Conservation (phyloP, 2,329 filamentous ascomycete genomes). For the Ascochyta clinopodiicola region DNA sequence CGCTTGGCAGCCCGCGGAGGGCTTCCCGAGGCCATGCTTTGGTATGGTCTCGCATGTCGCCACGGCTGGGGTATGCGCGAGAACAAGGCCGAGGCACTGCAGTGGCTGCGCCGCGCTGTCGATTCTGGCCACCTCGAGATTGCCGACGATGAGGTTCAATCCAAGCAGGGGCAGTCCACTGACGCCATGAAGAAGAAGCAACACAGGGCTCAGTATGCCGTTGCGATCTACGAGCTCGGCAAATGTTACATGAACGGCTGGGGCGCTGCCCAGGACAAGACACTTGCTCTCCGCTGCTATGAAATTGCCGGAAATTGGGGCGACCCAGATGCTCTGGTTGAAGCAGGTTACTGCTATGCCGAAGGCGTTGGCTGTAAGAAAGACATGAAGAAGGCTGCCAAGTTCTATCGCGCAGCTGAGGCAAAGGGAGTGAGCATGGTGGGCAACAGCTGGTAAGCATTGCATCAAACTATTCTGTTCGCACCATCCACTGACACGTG, state of each 20-base stretch:
- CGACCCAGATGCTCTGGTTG: constrained; percentile 89
- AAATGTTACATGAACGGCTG: constrained; percentile 98
- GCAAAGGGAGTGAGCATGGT: constrained; percentile 96
- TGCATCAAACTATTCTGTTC: neutral
- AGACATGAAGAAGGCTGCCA: constrained; percentile 91
- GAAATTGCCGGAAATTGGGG: constrained; percentile 97
- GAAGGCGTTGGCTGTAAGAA: constrained; percentile 95
- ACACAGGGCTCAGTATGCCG: constrained; percentile 88
- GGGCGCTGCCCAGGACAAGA: constrained; percentile 93
- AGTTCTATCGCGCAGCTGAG: constrained; percentile 88
- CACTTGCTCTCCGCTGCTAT: constrained; percentile 87
- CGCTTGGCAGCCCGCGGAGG: constrained; percentile 85
- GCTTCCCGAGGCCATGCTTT: constrained; percentile 90
- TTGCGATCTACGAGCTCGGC: constrained; percentile 95
- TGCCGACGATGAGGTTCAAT: constrained; percentile 76
- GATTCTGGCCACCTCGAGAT: constrained; percentile 83
- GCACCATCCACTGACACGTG: neutral
- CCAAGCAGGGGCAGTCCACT: constrained; percentile 65
- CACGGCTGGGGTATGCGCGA: constrained; percentile 98
- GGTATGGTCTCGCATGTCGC: constrained; percentile 92
- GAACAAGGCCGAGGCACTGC: constrained; percentile 86
- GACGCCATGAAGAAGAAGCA: constrained; percentile 77
- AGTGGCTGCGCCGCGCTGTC: constrained; percentile 91
- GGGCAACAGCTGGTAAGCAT: constrained; percentile 93
- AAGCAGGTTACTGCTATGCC: constrained; percentile 95